A percentile compares a stretch with the other conserved stretches of the same genome.
Conservation (phyloP, 306 rosid genomes). For the Sophora flavescens region DNA sequence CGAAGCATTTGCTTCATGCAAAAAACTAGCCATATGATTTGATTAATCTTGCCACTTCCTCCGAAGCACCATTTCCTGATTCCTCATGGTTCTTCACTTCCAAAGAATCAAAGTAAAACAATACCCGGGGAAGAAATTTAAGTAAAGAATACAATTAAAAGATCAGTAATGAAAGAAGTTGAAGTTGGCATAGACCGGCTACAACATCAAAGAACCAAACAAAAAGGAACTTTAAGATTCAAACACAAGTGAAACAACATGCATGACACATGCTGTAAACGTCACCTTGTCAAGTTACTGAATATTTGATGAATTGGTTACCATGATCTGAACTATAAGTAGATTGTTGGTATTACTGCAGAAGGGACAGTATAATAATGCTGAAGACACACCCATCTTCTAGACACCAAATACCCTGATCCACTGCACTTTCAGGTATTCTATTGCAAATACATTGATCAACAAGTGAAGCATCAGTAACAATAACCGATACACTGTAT, state of each 20-base stretch:
- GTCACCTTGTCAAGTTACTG: constrained; percentile 80
- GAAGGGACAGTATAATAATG: constrained; percentile 78
- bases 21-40: too few species aligned
- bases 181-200: constrained; percentile 26
- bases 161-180: constrained; percentile 25
- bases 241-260: too few species aligned
- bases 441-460: constrained; percentile 60
- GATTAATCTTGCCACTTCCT: too few species aligned
- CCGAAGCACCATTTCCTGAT: too few species aligned
- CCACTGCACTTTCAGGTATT: too few species aligned
- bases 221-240: too few species aligned
- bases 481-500: constrained; percentile 59
- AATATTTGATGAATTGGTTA: constrained; percentile 73
- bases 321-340: constrained; percentile 83
- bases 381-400: constrained; percentile 92
- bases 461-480: constrained; percentile 68
- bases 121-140: too few species aligned
- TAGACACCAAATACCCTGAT: constrained; percentile 76
- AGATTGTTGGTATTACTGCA: constrained; percentile 60
- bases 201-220: constrained; percentile 30
- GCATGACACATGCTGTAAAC: constrained; percentile 30
- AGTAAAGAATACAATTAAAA: too few species aligned
- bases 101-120: too few species aligned
- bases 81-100: too few species aligned
- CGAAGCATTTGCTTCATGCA: too few species aligned